Base-by-base conservation (phyloP, 2,329 filamentous ascomycete species). In the Stemphylium beticola region DNA sequence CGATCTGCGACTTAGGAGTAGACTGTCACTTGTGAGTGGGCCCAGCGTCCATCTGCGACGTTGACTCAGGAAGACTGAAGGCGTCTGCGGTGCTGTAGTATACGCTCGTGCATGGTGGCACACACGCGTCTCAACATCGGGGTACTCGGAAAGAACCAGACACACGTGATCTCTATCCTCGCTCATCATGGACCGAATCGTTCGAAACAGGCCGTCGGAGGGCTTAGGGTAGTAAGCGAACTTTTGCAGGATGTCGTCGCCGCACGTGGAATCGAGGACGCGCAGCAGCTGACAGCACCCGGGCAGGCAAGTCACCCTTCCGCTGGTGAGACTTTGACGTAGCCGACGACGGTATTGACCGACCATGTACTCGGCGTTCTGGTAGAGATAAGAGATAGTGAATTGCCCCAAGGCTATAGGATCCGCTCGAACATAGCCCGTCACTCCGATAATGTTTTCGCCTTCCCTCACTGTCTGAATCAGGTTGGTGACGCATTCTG, bases 141-240 rank as follows among this genome's bases (percentile, higher is more conserved):
- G 31, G 24, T 53, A 42, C n/a, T 53, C 37, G 14, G 50, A 40
- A 1, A 49, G 14, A 4, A 53, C 50, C 14, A 53, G n/a, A 29
- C 50, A 53, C 3, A 53, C 11, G 32, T 53, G 50, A 12, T 53
- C 50, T 33, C 50, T 48, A n/a, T 53, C 50, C 8, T 53, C 50
- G 18, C 44, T 49, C 44, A 53, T 42, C 50, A 49, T 53, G 17
- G 44, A 53, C 12, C 26, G 44, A 4, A 49, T 41, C 4, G 50
- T 53, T 39, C 50, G 38, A 12, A 53, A 53, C 1, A 53, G n/a
- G 12, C 50, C 50, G n/a, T 53, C 50, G 8, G 44, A 38, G 18
- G 20, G 32, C 5, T 37, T 49, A 7, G 44, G 44, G 6, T 53
- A 53, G 38, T 53, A 43, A 9, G 44, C 38, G 5, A 49, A 53